Conservation (phyloP, 371 early-diverging fungal genomes). For the Thermomucor indicae-seudaticae region DNA sequence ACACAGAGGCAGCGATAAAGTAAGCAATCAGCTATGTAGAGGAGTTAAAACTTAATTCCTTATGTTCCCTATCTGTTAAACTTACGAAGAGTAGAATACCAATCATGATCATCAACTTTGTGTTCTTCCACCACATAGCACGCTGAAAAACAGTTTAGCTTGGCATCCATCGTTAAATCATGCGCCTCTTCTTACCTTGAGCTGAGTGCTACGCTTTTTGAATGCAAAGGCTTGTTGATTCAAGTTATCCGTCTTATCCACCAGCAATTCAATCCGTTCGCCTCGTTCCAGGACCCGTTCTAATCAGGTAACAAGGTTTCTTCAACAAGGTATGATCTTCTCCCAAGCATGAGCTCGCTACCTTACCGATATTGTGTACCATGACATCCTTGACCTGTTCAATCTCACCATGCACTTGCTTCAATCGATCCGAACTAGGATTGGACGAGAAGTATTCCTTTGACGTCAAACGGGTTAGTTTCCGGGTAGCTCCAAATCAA, state of each 20-base stretch:
- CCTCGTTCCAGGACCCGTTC: constrained; percentile 90
- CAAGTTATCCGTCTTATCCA: constrained; percentile 88
- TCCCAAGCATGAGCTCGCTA: neutral
- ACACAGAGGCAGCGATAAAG: constrained; percentile 62
- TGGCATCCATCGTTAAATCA: neutral
- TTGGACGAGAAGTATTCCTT: constrained; percentile 74
- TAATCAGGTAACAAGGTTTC: constrained; percentile 3
- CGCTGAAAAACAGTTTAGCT: constrained; percentile 32
- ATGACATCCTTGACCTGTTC: constrained; percentile 93
- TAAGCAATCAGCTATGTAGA: constrained; percentile 56
- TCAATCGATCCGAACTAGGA: constrained; percentile 72
- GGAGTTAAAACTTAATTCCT: neutral
- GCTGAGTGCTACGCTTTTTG: constrained; percentile 80
- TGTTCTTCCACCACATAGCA: constrained; percentile 94
- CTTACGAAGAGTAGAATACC: constrained; percentile 65
- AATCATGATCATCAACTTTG: constrained; percentile 71
- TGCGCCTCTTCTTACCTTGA: constrained; percentile 49
- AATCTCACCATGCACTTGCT: constrained; percentile 86
- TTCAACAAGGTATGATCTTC: neutral
- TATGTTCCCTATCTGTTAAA: constrained; percentile 6
- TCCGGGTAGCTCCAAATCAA: too few relatives aligned
- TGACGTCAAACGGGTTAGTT: too few relatives aligned
- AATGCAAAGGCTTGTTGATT: constrained; percentile 89
- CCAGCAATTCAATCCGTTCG: constrained; percentile 86
- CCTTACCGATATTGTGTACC: constrained; percentile 85